Evolutionary conservation across 176 grass and related monocot species (phyloP).

Genomic region (Hsuehochloa calcarea): DNA sequence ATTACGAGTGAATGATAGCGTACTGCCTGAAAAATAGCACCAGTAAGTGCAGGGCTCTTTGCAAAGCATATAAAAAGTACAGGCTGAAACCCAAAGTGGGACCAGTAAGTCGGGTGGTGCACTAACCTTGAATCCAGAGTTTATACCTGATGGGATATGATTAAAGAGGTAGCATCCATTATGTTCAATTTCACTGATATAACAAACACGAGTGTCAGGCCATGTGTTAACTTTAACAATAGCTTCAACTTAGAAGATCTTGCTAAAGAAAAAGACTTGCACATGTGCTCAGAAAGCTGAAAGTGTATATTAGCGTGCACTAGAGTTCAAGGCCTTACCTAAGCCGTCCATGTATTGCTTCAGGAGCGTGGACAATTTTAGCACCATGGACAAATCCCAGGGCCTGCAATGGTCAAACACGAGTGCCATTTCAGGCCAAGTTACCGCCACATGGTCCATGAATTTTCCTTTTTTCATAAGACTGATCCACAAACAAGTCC

Average conservation of each 20-base stretch:
- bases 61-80: neutral
- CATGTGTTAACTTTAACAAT: neutral
- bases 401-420: constrained; percentile 50
- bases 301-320: neutral
- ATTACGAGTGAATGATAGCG: constrained; percentile 96
- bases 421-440: neutral
- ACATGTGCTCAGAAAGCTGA: neutral
- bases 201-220: neutral
- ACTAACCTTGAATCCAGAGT: constrained; percentile 93
- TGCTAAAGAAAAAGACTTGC: neutral
- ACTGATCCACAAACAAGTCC: constrained; percentile 5
- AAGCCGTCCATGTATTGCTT: constrained; percentile 86
- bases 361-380: constrained; percentile 74
- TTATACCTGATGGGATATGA: constrained; percentile 74
- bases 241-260: neutral
- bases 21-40: constrained; percentile 62
- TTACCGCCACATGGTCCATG: neutral
- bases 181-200: constrained; percentile 85
- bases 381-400: constrained; percentile 91
- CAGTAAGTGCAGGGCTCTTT: neutral
- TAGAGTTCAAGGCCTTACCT: constrained; percentile 47
- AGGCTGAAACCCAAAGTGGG: neutral
- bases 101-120: neutral
- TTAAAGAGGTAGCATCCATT: constrained; percentile 66
- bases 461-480: neutral